These are phyloP conservation scores for Curvularia eragrostidis DNA, from an alignment of 2,329 filamentous ascomycete genomes.

Conservation along the genomic window DNA sequence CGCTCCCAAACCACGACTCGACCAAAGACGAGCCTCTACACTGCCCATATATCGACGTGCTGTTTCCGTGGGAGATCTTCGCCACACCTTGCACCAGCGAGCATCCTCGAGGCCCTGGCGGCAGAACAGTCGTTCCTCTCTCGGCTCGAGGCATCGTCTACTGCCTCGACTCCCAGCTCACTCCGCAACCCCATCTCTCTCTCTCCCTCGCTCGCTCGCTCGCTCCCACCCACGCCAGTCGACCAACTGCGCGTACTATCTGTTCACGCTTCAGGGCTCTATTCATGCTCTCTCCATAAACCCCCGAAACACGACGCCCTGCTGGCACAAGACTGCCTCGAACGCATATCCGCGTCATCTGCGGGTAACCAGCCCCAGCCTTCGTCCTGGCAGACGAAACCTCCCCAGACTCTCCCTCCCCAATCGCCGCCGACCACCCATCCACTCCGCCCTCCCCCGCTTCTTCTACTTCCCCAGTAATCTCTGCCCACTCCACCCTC, in stretches of 20 bases:
- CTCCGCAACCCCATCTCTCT: conserved; percentile 12
- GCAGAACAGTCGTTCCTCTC: conserved; percentile 19
- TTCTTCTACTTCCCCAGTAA: conserved; percentile 18
- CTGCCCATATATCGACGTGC: neutral
- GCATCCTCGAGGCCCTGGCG: conserved; percentile 11
- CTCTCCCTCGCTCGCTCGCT: conserved; percentile 14
- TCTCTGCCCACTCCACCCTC: conserved; percentile 27
- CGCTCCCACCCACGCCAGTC: neutral
- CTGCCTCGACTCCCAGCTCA: conserved; percentile 16
- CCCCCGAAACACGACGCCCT: conserved; percentile 18
- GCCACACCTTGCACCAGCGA: neutral
- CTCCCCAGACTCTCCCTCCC: conserved; percentile 63
- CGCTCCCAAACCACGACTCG: conserved; percentile 9
- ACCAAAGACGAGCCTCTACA: neutral
- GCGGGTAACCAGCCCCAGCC: conserved; percentile 42
- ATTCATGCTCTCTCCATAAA: conserved; percentile 13
- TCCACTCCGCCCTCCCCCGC: conserved; percentile 48
- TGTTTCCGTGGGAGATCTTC: conserved; percentile 9
- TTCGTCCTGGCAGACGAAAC: conserved; percentile 77
- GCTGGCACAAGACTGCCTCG: conserved; percentile 32
- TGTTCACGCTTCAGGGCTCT: neutral
- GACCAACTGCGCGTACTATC: conserved; percentile 1
- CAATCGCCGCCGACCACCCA: conserved; percentile 72
- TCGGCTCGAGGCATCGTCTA: conserved; percentile 36
- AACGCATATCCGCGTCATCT: conserved; percentile 36